Evolutionary conservation across 1,284 basidiomycete species (phyloP), one percentile per base, ranked within the genome.

Genomic region (Hypsizygus ulmarius): DNA sequence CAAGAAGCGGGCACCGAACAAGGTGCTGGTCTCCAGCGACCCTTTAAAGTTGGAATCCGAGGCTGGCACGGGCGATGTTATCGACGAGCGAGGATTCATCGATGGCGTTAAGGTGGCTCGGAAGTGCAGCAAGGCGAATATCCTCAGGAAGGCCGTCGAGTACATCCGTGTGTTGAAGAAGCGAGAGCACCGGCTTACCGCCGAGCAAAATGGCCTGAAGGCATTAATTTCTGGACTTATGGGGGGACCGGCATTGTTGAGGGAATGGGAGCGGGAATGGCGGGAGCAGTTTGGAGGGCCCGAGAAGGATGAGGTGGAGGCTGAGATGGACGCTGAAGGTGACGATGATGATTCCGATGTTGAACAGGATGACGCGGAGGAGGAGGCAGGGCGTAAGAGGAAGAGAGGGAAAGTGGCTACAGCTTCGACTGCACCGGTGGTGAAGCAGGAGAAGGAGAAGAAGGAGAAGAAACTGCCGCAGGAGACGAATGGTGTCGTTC

Each of bases 121-220:
- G 44, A 91, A 91, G 67, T 86, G 86, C 64, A 87, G 84, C 66
- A 91, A 91, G 61, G 89, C 87, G 1, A 90, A 88, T 54, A 84
- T 91, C 1, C 72, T 91, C 3, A 87, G 86, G 27, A 91, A 91
- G 53, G 88, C 88, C 0, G 84, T 87, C 1, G 88, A 91, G 62
- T 91, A 90, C 57, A 91, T 91, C 51, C 81, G 82, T 7, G 88
- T 90, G 0, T 65, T 91, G 37, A 91, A 91, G 67, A 79, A 78
- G 59, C 76, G 88, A 15, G 88, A 91, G 60, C 57, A 61, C 1
- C 75, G 88, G 32, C 69, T 91, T n/a, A 81, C 74, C 53, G 77
- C 80, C 1, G 87, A 90, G 63, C 82, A 87, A 54, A 77, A 78
- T 1, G 88, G 87, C 0, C 64, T 91, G 28, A 84, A 84, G 58